These are phyloP conservation scores for Circinella umbellata DNA, from an alignment of 371 early-diverging fungal genomes.

Conservation along the genomic window DNA sequence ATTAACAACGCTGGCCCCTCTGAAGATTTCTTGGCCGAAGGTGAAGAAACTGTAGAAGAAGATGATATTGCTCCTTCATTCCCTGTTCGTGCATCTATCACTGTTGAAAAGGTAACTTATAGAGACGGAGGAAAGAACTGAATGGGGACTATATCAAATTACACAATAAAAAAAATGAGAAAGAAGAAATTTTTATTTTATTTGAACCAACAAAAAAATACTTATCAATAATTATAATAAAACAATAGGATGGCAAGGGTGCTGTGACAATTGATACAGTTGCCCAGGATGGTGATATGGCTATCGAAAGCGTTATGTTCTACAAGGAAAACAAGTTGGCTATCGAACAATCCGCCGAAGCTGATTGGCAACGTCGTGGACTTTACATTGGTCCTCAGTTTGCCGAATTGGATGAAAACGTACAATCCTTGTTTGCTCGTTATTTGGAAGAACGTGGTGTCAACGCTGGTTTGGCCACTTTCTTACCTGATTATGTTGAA, in stretches of 20 bases:
- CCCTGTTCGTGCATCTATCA: constrained; percentile 82
- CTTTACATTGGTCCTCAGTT: constrained; percentile 93
- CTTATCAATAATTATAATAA: background rate
- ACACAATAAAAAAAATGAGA: background rate
- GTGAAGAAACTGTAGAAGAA: constrained; percentile 47
- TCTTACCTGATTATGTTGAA: constrained; percentile 89
- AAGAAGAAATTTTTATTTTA: no score
- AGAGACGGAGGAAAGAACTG: no score
- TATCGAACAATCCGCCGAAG: constrained; percentile 75
- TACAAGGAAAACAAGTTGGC: constrained; percentile 73
- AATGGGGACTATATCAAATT: no score
- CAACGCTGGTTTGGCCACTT: constrained; percentile 78
- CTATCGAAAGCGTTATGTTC: constrained; percentile 83
- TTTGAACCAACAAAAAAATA: constrained; percentile 24
- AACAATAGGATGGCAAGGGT: constrained; percentile 61
- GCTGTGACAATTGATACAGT: constrained; percentile 81
- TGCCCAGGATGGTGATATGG: constrained; percentile 85
- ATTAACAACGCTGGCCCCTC: constrained; percentile 69
- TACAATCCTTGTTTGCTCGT: constrained; percentile 81
- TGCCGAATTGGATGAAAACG: constrained; percentile 85
- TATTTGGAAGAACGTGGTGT: constrained; percentile 91
- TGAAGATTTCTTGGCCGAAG: constrained; percentile 57
- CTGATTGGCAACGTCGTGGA: constrained; percentile 91
- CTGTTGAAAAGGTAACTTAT: constrained; percentile 70
- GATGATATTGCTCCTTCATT: constrained; percentile 63